Base-by-base conservation (phyloP, 2,329 filamentous ascomycete species). In the Uncinocarpus reesii region DNA sequence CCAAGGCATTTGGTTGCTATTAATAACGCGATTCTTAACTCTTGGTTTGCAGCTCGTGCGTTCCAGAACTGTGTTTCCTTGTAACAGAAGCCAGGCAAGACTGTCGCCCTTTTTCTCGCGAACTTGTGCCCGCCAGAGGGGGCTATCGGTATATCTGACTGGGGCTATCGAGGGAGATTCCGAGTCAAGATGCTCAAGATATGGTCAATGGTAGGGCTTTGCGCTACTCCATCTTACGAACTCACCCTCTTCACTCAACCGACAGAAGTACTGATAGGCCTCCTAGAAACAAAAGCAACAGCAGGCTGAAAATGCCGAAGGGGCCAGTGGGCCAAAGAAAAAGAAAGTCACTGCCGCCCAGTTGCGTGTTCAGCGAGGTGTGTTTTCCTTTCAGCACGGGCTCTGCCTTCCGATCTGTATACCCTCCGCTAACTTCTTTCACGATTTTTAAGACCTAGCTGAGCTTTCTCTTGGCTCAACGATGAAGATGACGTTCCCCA, bases 261-360 rank as follows among this genome's bases (percentile, higher is more conserved):
- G 7, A 28, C 7, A 36, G 47, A 52, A 51, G 62, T 62, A 29
- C 57, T 49, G 26, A 51, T 37, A 38, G 26, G 26, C 6, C 32
- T n/a, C 44, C 46, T 32, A 66, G 62, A 65, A 70, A 61, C 69
- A 94, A 83, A 89, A 94, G 74, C 92, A 95, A 71, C 86, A 95
- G 75, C 87, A 95, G 75, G 87, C 95, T 71, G 86, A 93, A 71
- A 89, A 86, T 61, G 86, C 89, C 57, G 86, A 89, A 61, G 87
- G 86, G 50, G 82, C 84, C 57, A 79, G 76, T 28, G 75, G 80
- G 37, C 78, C 81, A 47, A 95, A 88, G 74, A 96, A 95, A 79
- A 96, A 95, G 79, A 96, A 95, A 76, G 89, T 98, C 56, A 96
- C 92, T 18, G 87, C 92, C 15, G 92, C 92, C 47, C 89, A 96